phyloP scores from a whole-genome alignment of 2,329 filamentous ascomycete genomes.

The Blastomyces gilchristii region DNA sequence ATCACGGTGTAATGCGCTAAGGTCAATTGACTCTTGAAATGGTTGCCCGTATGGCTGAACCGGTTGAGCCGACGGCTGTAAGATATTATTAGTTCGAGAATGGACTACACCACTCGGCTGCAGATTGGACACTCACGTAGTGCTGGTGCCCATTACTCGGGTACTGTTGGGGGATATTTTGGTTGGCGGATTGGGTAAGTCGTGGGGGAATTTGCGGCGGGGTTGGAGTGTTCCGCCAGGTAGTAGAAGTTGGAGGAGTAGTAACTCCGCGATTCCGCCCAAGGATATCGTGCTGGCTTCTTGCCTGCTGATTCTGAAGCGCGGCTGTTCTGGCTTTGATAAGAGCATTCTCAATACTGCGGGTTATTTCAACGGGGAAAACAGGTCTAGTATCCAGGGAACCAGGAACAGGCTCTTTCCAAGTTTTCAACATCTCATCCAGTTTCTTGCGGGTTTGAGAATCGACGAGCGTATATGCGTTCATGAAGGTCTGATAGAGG shows the following conservation, averaged over 20 bases:
- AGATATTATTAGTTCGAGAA: slow-evolving; percentile 2
- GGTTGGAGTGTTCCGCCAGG: slow-evolving; percentile 63
- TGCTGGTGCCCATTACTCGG: slow-evolving; percentile 25
- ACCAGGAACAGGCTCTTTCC: slow-evolving; percentile 93
- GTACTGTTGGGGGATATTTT: slow-evolving; percentile 22
- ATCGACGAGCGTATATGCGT: slow-evolving; percentile 85
- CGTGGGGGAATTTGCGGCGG: slow-evolving; percentile 48
- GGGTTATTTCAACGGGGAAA: slow-evolving; percentile 75
- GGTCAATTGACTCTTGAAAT: slow-evolving; percentile 35
- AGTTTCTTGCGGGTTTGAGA: slow-evolving; percentile 73
- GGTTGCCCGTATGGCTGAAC: slow-evolving; percentile 26
- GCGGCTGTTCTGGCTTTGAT: slow-evolving; percentile 65
- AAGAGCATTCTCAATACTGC: slow-evolving; percentile 86
- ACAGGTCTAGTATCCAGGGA: slow-evolving; percentile 88
- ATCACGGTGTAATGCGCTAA: slow-evolving; percentile 71
- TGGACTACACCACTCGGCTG: background rate
- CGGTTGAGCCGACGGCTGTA: slow-evolving; percentile 15
- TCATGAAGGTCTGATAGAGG: slow-evolving; percentile 92
- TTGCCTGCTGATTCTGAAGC: slow-evolving; percentile 38
- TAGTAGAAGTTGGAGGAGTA: slow-evolving; percentile 38
- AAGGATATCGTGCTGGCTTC: slow-evolving; percentile 47
- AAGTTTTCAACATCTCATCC: slow-evolving; percentile 95
- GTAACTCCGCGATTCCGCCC: slow-evolving; percentile 42
- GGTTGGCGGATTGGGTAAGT: slow-evolving; percentile 26
- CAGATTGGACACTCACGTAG: slow-evolving; percentile 16